Conservation (phyloP, 2,329 filamentous ascomycete genomes). For the Nakataea oryzae region DNA sequence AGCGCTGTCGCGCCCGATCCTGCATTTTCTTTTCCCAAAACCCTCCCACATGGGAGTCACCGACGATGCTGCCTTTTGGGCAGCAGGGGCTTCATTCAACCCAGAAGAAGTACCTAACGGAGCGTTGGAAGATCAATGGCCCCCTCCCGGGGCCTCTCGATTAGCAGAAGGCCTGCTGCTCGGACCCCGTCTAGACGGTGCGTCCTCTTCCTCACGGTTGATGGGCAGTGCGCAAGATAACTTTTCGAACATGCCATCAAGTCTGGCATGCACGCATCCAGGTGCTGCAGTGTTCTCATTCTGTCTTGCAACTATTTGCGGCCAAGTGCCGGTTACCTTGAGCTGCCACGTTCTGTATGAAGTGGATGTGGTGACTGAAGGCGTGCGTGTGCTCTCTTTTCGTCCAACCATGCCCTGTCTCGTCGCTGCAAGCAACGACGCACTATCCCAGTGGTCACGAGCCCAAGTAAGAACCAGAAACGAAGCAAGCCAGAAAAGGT, state of each 20-base stretch:
- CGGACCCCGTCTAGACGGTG: slow-evolving; percentile 10
- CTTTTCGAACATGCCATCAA: slow-evolving; percentile 17
- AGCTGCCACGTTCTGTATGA: too few species aligned
- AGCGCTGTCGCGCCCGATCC: neutral
- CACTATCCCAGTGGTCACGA: too few species aligned
- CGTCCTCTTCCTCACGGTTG: slow-evolving; percentile 19
- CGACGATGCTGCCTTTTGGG: slow-evolving; percentile 67
- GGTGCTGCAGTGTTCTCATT: neutral
- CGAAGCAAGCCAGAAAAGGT: too few species aligned
- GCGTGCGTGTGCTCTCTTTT: too few species aligned
- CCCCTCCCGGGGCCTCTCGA: slow-evolving; percentile 15
- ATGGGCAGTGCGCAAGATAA: slow-evolving; percentile 31
- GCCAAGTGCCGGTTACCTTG: too few species aligned
- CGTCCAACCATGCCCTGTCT: too few species aligned
- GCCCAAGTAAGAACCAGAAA: too few species aligned
- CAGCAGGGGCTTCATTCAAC: slow-evolving; percentile 60
- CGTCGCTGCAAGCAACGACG: too few species aligned
- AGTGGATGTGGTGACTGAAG: too few species aligned
- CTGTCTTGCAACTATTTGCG: too few species aligned
- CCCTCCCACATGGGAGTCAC: slow-evolving; percentile 17
- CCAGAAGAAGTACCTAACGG: slow-evolving; percentile 68
- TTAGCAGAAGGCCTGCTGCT: slow-evolving; percentile 25
- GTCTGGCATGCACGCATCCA: neutral
- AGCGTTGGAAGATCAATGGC: slow-evolving; percentile 59
- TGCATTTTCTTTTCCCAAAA: neutral